Conservation (phyloP, 306 rosid genomes). For the Casuarina glauca region DNA sequence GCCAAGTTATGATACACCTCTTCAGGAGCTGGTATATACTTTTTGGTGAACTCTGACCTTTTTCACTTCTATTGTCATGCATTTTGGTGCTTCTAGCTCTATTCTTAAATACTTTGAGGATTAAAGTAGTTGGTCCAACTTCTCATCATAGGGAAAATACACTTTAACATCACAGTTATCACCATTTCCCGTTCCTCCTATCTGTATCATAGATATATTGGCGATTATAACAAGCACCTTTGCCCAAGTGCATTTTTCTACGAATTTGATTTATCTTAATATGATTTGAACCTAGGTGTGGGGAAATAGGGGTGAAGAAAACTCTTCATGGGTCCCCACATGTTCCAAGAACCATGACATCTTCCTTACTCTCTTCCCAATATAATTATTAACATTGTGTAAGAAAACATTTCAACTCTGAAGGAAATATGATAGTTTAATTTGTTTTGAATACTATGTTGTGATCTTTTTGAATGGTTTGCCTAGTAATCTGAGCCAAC, state of each 20-base stretch:
- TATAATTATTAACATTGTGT: constrained; percentile 95
- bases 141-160: constrained; percentile 63
- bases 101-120: constrained; percentile 67
- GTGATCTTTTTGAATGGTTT: constrained; percentile 10
- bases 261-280: neutral
- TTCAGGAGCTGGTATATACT: constrained; percentile 87
- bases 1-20: constrained; percentile 94
- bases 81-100: constrained; percentile 68
- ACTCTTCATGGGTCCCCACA: constrained; percentile 71
- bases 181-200: constrained; percentile 81
- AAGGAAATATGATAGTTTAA: constrained; percentile 6
- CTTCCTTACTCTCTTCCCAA: no score
- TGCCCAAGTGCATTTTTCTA: constrained; percentile 5
- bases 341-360: no score
- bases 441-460: constrained; percentile 23
- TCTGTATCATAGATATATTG: constrained; percentile 83
- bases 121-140: constrained; percentile 72
- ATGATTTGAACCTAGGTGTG: constrained; percentile 59
- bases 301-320: constrained; percentile 86
- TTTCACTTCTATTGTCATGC: constrained; percentile 67
- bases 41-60: constrained; percentile 90
- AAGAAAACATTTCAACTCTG: constrained; percentile 45
- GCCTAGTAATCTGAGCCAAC: constrained; percentile 5
- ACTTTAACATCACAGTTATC: constrained; percentile 64
- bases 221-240: constrained; percentile 11